These are phyloP conservation scores for Taphrina pruni DNA, from an alignment of 1,139 yeast genomes.

Conservation along the genomic window DNA sequence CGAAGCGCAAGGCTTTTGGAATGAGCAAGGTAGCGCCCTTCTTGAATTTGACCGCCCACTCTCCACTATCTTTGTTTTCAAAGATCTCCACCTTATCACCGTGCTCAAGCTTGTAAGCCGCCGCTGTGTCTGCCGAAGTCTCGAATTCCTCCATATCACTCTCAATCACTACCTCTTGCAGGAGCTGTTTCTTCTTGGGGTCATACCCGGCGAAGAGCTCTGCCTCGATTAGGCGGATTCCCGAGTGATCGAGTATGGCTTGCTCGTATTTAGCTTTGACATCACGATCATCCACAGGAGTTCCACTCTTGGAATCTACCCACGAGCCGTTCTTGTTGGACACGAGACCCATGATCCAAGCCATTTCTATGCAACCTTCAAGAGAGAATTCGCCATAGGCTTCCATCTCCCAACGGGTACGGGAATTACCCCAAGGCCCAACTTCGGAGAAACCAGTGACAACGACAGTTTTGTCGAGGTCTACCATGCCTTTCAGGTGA, in stretches of 20 bases:
- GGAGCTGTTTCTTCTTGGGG: constrained; percentile 87
- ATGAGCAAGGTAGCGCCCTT: constrained; percentile 90
- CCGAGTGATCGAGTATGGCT: constrained; percentile 86
- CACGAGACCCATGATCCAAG: constrained; percentile 98
- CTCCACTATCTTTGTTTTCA: constrained; percentile 87
- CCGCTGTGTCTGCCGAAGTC: constrained; percentile 92
- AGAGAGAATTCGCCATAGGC: constrained; percentile 92
- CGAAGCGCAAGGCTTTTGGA: constrained; percentile 95
- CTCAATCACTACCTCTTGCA: constrained; percentile 94
- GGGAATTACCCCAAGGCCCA: constrained; percentile 99
- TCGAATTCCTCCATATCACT: constrained; percentile 96
- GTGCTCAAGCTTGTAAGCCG: constrained; percentile 89
- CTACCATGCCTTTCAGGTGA: constrained; percentile 83
- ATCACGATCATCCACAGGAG: constrained; percentile 93
- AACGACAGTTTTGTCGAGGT: constrained; percentile 87
- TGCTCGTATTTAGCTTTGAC: constrained; percentile 89
- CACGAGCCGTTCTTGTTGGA: constrained; percentile 94
- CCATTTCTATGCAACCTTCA: constrained; percentile 99
- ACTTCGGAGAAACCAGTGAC: constrained; percentile 98
- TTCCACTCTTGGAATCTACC: constrained; percentile 92
- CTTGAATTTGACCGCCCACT: constrained; percentile 84
- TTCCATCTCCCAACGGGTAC: constrained; percentile 99
- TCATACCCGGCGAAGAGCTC: constrained; percentile 92
- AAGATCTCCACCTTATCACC: constrained; percentile 93
- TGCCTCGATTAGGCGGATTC: constrained; percentile 95